A percentile compares a stretch with the other conserved stretches of the same genome.
These are phyloP conservation scores for Cystofilobasidium ferigula DNA, from an alignment of 768 basidiomycete species.

Conservation along the genomic window DNA sequence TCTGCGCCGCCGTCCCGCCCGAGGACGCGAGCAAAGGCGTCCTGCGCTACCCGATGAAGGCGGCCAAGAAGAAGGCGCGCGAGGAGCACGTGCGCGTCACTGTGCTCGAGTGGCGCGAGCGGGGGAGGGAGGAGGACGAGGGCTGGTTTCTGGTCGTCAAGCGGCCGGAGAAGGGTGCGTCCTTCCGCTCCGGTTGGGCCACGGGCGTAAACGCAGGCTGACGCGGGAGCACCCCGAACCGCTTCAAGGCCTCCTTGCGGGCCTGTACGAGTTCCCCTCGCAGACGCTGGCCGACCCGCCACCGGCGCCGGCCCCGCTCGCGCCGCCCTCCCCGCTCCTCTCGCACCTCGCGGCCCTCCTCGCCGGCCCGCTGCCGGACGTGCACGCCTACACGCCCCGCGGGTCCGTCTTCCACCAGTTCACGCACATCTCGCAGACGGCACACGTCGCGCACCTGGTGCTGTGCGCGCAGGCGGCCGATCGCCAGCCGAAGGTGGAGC, in stretches of 20 bases:
- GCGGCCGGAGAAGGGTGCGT: slow-evolving; percentile 24
- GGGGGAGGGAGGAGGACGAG: not conserved
- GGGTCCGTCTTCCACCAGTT: slow-evolving; percentile 14
- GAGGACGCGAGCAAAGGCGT: not conserved
- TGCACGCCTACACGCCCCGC: not conserved
- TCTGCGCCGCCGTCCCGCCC: slow-evolving; percentile 18
- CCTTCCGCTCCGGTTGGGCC: too few species aligned
- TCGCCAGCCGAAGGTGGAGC: not conserved
- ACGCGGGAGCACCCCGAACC: too few species aligned
- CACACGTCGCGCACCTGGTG: slow-evolving; percentile 12
- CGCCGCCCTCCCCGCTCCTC: too few species aligned
- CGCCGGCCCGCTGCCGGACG: not conserved
- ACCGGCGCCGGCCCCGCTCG: not conserved
- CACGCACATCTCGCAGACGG: slow-evolving; percentile 17
- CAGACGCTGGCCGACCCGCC: not conserved
- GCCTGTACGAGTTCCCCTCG: slow-evolving; percentile 23
- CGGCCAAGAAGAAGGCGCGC: slow-evolving; percentile 17
- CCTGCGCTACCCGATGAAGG: slow-evolving; percentile 20
- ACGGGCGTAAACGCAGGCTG: too few species aligned
- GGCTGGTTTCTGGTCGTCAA: slow-evolving; percentile 19
- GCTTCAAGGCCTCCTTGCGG: slow-evolving; percentile 25
- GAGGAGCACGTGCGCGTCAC: slow-evolving; percentile 13
- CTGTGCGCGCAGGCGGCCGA: not conserved
- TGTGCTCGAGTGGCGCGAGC: slow-evolving; percentile 15
- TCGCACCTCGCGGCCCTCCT: not conserved